These are phyloP conservation scores for Hypomyces rosellus DNA, from an alignment of 2,329 filamentous ascomycete species.

Conservation along the genomic window DNA sequence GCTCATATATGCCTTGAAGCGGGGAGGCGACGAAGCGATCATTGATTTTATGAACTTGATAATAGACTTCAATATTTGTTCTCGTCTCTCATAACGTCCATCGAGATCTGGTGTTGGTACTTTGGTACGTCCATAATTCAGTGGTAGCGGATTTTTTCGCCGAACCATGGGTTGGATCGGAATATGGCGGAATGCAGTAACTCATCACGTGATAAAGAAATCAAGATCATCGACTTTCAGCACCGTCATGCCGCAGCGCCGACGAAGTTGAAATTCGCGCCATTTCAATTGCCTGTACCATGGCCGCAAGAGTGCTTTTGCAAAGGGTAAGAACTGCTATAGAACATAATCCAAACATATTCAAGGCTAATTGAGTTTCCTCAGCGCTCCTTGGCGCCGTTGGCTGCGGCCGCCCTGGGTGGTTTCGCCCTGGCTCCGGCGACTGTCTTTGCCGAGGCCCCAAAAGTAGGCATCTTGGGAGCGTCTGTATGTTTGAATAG, in stretches of 20 bases:
- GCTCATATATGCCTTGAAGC: too few relatives aligned
- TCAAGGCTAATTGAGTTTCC: slow-evolving; percentile 23
- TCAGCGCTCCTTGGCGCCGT: slow-evolving; percentile 46
- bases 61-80: too few relatives aligned
- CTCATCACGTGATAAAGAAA: slow-evolving; percentile 8
- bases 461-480: slow-evolving; percentile 25
- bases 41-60: too few relatives aligned
- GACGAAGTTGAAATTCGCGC: slow-evolving; percentile 21
- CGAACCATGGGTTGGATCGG: slow-evolving; percentile 1
- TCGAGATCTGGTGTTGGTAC: too few relatives aligned
- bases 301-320: slow-evolving; percentile 56
- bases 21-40: too few relatives aligned
- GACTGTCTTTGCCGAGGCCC: slow-evolving; percentile 46
- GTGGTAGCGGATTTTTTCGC: slow-evolving; percentile 9
- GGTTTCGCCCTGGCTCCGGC: slow-evolving; percentile 42
- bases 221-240: background rate
- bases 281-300: slow-evolving; percentile 45
- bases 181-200: background rate
- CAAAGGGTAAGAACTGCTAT: slow-evolving; percentile 40
- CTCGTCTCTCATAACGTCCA: too few relatives aligned
- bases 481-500: background rate
- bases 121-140: background rate
- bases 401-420: slow-evolving; percentile 46
- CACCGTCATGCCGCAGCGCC: slow-evolving; percentile 9
- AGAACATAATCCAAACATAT: slow-evolving; percentile 9